Base-by-base conservation (phyloP, 2,329 filamentous ascomycete genomes). In the Rutstroemia sp. region DNA sequence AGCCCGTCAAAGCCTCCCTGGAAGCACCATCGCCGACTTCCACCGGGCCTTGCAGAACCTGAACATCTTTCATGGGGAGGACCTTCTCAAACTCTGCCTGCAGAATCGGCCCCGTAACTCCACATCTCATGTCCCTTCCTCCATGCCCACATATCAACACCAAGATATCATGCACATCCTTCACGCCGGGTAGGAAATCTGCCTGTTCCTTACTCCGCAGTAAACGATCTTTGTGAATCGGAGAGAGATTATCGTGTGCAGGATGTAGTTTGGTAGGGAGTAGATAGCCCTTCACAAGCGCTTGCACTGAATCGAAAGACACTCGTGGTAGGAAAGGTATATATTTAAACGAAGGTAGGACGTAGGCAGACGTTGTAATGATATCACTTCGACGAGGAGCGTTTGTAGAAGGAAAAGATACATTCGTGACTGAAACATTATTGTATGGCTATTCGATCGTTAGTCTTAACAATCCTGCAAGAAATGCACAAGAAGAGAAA, bases 131-230 rank as follows among this genome's bases (percentile, higher is more conserved):
- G 68, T 99, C 94, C 10, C 94, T 78, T 2, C 84, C 84, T 14
- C 86, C 87, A 65, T 99, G 94, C 0, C 91, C 90, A 68, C 94
- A 99, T 45, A 96, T 86, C 19, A 97, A 73, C 30, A 99, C 81
- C n/a, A 89, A 65, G 4, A 91, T 76, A 60, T 91, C 86, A 16
- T 79, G 67, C 8, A 88, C 79, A 57, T 83, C 79, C 10, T 79
- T 73, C 5, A 89, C 84, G 1, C 78, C 77, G 1, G 73, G 71
- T 2, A 89, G 74, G 38, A 73, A 73, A 55, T 58, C 73, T 66
- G 67, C 81, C 65, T 73, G 83, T 54, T 69, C 82, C 60, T 71
- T 77, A 71, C 77, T 83, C 63, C 73, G 75, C 46, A 68, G 72
- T 51, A 76, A 69, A 1, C 76, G 71, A 65, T 83, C 81, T 46